Evolutionary conservation across 495 filamentous ascomycete species (phyloP), one percentile per base, ranked within the genome.

Genomic region (Penicillium pulvis): DNA sequence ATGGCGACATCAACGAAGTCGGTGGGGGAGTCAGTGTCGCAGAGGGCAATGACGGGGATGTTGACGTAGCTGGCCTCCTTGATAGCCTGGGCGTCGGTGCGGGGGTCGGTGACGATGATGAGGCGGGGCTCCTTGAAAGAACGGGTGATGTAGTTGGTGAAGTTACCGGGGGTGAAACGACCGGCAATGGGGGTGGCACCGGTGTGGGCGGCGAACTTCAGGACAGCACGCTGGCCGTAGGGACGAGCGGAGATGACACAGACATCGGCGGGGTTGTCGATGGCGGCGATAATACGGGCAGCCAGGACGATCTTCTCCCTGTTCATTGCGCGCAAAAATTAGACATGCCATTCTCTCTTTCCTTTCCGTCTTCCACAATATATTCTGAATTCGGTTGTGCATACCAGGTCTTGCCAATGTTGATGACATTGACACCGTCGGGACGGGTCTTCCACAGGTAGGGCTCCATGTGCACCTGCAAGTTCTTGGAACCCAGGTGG

Each of bases 71-170:
- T 90, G 70, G 94, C 95, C 85, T 98, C 94, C 86, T 98, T 98
- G 88, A 98, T 98, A 72, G 94, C 94, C 85, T 98, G 94, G 71
- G 95, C 89, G 68, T 98, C 94, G 82, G 95, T 98, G 82, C 95
- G 95, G 69, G 94, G 94, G 77, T 98, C 94, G 78, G 94, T 98
- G 73, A 98, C 94, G 76, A 98, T 86, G 85, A 98, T 98, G 68
- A 98, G 87, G 75, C 94, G 95, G 72, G 94, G 94, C 83, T 98
- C 94, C 88, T 97, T 98, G 90, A 98, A 98, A 69, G 94, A 97
- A 74, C 94, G 95, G 77, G 94, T 98, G 88, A 97, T 98, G 90
- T 98, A 98, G 84, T 98, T 98, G 85, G 94, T 98, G 89, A 98
- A 98, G 79, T 95, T 97, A 85, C 94, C 94, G 72, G 94, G 94